These are phyloP conservation scores for Gautieria morchelliformis DNA, from an alignment of 768 basidiomycete species.

Conservation along the genomic window DNA sequence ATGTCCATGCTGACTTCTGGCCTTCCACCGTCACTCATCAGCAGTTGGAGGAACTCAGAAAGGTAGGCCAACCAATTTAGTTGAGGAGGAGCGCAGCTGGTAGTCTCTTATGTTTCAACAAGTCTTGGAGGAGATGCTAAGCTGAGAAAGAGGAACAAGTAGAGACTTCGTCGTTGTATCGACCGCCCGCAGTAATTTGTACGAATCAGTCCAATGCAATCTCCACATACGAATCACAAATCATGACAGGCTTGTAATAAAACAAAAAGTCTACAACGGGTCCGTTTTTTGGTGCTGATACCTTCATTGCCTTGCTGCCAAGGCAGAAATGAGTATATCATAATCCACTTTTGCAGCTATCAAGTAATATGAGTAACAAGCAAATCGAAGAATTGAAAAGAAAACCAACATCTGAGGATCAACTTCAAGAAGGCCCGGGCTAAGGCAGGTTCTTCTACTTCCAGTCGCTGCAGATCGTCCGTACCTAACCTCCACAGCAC, in stretches of 20 bases:
- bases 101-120: slow-evolving; percentile 63
- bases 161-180: not conserved
- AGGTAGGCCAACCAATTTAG: slow-evolving; percentile 17
- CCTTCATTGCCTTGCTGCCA: slow-evolving; percentile 31
- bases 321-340: slow-evolving; percentile 48
- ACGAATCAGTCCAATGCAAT: no score
- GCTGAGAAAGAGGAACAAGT: slow-evolving; percentile 5
- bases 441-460: slow-evolving; percentile 56
- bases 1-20: slow-evolving; percentile 34
- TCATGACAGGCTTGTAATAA: no score
- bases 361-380: not conserved
- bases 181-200: no score
- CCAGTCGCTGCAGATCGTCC: slow-evolving; percentile 49
- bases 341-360: slow-evolving; percentile 58
- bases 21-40: slow-evolving; percentile 59
- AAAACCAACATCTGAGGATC: slow-evolving; percentile 61
- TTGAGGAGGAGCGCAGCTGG: slow-evolving; percentile 53
- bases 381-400: not conserved
- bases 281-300: no score
- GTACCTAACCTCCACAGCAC: slow-evolving; percentile 74
- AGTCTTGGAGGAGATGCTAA: slow-evolving; percentile 46
- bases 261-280: no score
- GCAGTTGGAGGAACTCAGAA: slow-evolving; percentile 32
- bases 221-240: no score
- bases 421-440: slow-evolving; percentile 58